These are phyloP conservation scores for Anthoceros angustus DNA, from an alignment of 225 moss, liverwort and hornwort genomes.

Conservation along the genomic window DNA sequence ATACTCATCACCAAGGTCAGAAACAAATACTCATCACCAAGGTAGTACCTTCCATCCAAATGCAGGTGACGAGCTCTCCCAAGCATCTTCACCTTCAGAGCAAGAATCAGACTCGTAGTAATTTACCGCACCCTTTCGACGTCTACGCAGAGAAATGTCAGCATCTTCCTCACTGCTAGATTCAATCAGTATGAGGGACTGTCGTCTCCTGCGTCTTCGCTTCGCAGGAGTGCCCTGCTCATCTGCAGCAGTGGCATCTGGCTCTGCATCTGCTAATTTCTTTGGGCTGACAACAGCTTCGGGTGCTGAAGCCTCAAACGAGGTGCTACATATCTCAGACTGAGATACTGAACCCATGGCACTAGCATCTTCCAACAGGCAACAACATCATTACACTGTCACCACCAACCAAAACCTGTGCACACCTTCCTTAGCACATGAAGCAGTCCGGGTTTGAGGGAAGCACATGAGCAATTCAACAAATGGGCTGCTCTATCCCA, in stretches of 20 bases:
- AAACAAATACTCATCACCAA: not conserved
- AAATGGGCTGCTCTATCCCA: no score
- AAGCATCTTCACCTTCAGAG: not conserved
- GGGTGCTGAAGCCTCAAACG: not conserved
- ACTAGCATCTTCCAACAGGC: constrained; percentile 1
- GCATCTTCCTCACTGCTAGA: constrained; percentile 3
- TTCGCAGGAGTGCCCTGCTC: not conserved
- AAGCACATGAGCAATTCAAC: no score
- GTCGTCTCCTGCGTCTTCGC: not conserved
- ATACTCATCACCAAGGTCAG: not conserved
- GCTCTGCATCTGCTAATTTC: not conserved
- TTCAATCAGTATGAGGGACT: not conserved
- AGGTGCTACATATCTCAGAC: not conserved
- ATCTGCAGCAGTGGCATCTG: not conserved
- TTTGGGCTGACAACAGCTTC: not conserved
- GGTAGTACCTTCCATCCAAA: not conserved
- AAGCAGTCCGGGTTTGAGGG: no score
- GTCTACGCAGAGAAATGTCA: not conserved
- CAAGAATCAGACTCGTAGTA: constrained; percentile 2
- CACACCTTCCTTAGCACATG: no score
- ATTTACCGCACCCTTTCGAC: not conserved
- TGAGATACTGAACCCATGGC: constrained; percentile 1
- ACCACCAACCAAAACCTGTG: no score
- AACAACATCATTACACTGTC: not conserved
- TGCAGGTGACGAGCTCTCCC: not conserved